Percentiles rank a stretch among this genome's conserved stretches.
These are phyloP conservation scores for Podospora bellae-mahoneyi DNA, from an alignment of 495 filamentous ascomycete genomes.

Conservation along the genomic window DNA sequence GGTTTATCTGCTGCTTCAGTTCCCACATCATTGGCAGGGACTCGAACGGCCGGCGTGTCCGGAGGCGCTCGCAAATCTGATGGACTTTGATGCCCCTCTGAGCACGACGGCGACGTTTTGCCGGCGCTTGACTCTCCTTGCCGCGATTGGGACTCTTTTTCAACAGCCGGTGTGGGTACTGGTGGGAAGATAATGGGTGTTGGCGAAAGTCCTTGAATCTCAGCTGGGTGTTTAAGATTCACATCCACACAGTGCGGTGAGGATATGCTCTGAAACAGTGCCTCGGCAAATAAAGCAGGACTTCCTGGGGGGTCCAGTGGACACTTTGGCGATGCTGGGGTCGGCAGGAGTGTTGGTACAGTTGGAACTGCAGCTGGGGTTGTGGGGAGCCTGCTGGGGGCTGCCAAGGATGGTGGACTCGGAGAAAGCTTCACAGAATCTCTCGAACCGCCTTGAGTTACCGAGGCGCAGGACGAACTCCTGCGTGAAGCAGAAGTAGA, in stretches of 20 bases:
- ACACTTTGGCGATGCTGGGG: not conserved
- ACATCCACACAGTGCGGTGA: not conserved
- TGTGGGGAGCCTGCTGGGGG: not conserved
- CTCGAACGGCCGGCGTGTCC: not conserved
- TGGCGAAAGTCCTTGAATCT: not conserved
- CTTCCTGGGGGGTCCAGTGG: not conserved
- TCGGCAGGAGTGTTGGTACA: not conserved
- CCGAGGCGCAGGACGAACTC: not conserved
- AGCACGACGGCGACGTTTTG: not conserved
- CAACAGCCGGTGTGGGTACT: not conserved
- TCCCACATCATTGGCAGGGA: not conserved
- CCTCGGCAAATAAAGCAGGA: not conserved
- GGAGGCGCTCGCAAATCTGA: not conserved
- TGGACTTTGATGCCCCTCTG: not conserved
- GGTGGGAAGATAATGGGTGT: not conserved
- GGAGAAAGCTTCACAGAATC: not conserved
- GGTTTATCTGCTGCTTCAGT: not conserved
- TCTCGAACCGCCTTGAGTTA: not conserved
- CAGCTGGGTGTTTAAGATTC: not conserved
- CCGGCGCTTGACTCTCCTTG: not conserved
- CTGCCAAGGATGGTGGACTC: not conserved
- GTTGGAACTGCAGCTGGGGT: not conserved
- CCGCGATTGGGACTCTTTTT: not conserved
- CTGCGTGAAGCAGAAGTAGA: not conserved
- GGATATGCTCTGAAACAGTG: not conserved